These are phyloP conservation scores for Laguncularia racemosa DNA, from an alignment of 345 rosid species.

Conservation along the genomic window DNA sequence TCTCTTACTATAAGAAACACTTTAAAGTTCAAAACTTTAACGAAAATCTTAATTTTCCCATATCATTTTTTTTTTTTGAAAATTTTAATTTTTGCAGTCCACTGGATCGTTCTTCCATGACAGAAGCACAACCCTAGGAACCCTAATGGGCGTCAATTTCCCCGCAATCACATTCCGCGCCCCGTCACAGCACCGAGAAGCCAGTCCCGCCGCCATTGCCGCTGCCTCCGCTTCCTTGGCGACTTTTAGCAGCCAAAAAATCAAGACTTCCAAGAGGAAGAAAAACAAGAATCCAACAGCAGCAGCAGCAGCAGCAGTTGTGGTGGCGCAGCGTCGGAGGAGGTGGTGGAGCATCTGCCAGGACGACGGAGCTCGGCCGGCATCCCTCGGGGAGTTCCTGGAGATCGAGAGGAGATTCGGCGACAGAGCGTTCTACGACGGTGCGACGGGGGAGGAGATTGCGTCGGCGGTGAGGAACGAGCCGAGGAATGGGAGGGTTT, in stretches of 20 bases:
- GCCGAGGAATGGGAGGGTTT: conserved; percentile 31
- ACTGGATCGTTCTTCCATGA: conserved; percentile 96
- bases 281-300: conserved; percentile 17
- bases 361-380: conserved; percentile 52
- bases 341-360: conserved; percentile 90
- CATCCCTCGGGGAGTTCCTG: conserved; percentile 80
- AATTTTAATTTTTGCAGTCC: conserved; percentile 33
- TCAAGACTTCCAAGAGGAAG: conserved; percentile 20
- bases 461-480: conserved; percentile 35
- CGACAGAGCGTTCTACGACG: conserved; percentile 43
- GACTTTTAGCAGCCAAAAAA: conserved; percentile 1
- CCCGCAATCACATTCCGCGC: conserved; percentile 61
- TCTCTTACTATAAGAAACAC: neutral
- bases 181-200: conserved; percentile 41
- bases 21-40: neutral
- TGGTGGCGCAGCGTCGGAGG: conserved; percentile 32
- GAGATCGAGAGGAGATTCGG: conserved; percentile 90
- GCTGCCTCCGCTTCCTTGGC: conserved; percentile 10
- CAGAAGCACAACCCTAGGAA: conserved; percentile 87
- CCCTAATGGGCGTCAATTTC: conserved; percentile 84
- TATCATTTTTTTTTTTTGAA: neutral
- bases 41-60: neutral
- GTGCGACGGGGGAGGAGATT: conserved; percentile 52
- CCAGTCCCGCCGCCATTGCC: conserved; percentile 15
- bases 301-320: conserved; percentile 13